phyloP scores from a whole-genome alignment of 108 stramenopile genomes.

The Aurantiochytrium sp. region DNA sequence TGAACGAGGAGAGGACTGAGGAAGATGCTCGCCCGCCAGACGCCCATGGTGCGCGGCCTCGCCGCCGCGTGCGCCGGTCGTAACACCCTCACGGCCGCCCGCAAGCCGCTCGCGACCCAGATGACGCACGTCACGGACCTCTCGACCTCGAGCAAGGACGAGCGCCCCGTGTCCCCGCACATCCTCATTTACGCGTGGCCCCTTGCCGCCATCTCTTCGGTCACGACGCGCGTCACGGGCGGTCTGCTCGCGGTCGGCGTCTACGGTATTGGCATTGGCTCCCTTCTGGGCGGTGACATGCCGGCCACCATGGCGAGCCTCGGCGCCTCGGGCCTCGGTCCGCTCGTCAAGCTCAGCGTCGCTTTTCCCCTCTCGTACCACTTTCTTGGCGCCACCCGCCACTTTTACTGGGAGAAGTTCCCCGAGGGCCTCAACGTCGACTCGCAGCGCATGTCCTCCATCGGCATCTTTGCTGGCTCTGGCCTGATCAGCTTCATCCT shows the following conservation, averaged over 20 bases:
- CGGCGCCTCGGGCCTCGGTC: constrained; percentile 54
- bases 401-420: constrained; percentile 53
- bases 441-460: constrained; percentile 32
- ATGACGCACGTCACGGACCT: not conserved
- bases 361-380: constrained; percentile 82
- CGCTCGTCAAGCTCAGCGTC: constrained; percentile 70
- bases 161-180: constrained; percentile 83
- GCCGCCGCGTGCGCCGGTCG: not conserved
- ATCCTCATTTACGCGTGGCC: constrained; percentile 89
- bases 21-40: not conserved
- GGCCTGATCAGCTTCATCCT: constrained; percentile 33
- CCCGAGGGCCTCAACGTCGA: constrained; percentile 38
- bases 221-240: constrained; percentile 87
- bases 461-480: constrained; percentile 29
- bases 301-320: constrained; percentile 61
- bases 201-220: constrained; percentile 68
- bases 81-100: not conserved
- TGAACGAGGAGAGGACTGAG: not conserved
- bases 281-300: constrained; percentile 69
- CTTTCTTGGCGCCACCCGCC: constrained; percentile 73
- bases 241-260: constrained; percentile 66
- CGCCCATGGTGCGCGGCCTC: not conserved
- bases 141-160: constrained; percentile 53
- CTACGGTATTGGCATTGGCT: constrained; percentile 51
- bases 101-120: not conserved